Evolutionary conservation across 106 monocot genomes (phyloP), one percentile per base, ranked within the genome.

Genomic region (Hemerocallis citrina): DNA sequence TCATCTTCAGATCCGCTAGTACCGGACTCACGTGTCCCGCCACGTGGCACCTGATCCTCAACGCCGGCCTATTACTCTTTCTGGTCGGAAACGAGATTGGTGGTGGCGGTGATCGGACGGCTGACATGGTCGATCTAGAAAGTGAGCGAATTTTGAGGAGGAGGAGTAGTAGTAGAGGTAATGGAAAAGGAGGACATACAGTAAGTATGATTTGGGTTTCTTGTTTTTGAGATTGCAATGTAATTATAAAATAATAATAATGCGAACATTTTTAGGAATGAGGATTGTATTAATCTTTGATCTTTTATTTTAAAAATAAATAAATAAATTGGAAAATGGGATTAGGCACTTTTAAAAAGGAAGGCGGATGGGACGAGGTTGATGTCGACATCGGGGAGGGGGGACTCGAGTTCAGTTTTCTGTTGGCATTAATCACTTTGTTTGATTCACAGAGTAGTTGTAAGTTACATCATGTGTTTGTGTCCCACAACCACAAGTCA

Each of bases 1-100:
- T 55, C 30, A 7, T 51, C 69, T 59, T 64, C 15, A 85, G 73
- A 20, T 77, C 57, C 47, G 29, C 9, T 16, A 85, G 64, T 49
- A 85, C 62, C 45, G 73, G 70, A 22, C 35, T 16, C 60, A 60
- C 61, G 3, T 9, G 62, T 16, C 40, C 67, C 34, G 70, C 70
- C 17, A 55, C 23, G 40, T 65, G 46, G 66, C 66, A 77, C 37
- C 77, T 56, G 17, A 62, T 61, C 23, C 36, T 22, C 13, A 37
- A 44, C n/a, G 7, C 14, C 17, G 13, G 22, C 64, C 65, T 63
- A n/a, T n/a, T n/a, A n/a, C n/a, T n/a, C 54, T 55, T n/a, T 50
- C 49, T 30, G 15, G 4, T 27, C 57, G 38, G 21, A 19, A 30
- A 5, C 28, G 46, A 30, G 22, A 30, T 20, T 49, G 58, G 23